These are phyloP conservation scores for Passalora sequoiae DNA, from an alignment of 2,329 filamentous ascomycete genomes.

Conservation along the genomic window DNA sequence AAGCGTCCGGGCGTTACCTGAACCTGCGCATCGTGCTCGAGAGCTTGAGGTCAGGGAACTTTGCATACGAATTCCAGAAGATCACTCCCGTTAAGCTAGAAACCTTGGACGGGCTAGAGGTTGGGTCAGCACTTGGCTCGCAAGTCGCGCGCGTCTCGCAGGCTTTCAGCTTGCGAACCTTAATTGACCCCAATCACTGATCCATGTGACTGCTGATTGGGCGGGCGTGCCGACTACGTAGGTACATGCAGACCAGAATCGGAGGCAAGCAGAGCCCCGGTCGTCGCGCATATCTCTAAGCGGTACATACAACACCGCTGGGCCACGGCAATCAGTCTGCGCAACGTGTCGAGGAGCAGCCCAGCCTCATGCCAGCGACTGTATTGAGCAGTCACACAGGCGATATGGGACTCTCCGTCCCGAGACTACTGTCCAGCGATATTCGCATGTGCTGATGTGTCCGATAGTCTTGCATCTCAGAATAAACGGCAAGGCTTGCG, in stretches of 20 bases:
- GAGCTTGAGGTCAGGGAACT: constrained; percentile 7
- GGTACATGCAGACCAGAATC: background rate
- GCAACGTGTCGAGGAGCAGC: constrained; percentile 1
- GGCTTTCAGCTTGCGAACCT: constrained; percentile 3
- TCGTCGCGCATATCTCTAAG: constrained; percentile 1
- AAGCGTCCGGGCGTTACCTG: constrained; percentile 11
- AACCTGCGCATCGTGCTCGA: constrained; percentile 4
- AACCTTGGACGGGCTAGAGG: background rate
- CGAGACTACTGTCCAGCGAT: background rate
- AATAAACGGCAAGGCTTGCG: constrained; percentile 12
- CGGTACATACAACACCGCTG: constrained; percentile 6
- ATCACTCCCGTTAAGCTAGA: constrained; percentile 5
- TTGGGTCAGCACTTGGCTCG: constrained; percentile 6
- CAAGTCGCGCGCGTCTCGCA: background rate
- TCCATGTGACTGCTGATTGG: background rate
- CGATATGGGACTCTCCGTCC: constrained; percentile 4
- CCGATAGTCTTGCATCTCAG: background rate
- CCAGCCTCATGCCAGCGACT: constrained; percentile 8
- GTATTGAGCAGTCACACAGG: constrained; percentile 1
- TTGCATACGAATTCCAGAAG: constrained; percentile 13
- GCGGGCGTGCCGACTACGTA: too few species aligned
- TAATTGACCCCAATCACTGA: background rate
- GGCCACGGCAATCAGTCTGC: constrained; percentile 7
- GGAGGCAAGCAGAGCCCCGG: constrained; percentile 5
- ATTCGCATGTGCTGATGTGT: background rate